These are phyloP conservation scores for Geranium rotundifolium DNA, from an alignment of 345 rosid species.

Conservation along the genomic window DNA sequence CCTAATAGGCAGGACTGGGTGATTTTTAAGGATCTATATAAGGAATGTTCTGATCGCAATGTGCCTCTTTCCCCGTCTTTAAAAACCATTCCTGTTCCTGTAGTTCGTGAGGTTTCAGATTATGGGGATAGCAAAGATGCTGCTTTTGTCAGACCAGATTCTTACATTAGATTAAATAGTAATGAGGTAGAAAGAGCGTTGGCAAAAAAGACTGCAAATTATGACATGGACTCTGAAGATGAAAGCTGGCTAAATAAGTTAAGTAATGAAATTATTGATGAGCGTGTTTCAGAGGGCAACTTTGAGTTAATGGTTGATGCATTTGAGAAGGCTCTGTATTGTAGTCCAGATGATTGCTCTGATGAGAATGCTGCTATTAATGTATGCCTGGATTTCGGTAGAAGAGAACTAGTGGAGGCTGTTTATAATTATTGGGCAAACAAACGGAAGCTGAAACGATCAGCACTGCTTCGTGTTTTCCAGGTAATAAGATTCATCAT, in stretches of 20 bases:
- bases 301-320: conserved; percentile 89
- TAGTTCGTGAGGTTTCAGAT: conserved; percentile 50
- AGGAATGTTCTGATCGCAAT: conserved; percentile 72
- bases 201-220: conserved; percentile 45
- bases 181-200: conserved; percentile 82
- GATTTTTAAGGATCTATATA: conserved; percentile 71
- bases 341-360: conserved; percentile 38
- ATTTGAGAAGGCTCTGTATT: conserved; percentile 62
- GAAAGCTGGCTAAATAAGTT: conserved; percentile 68
- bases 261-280: conserved; percentile 25
- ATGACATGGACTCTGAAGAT: conserved; percentile 95
- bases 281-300: conserved; percentile 39
- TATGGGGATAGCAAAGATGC: conserved; percentile 22
- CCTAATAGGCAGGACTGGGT: conserved; percentile 58
- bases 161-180: conserved; percentile 39
- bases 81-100: conserved; percentile 79
- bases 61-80: conserved; percentile 18
- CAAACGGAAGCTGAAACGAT: conserved; percentile 58
- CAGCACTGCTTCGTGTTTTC: conserved; percentile 57
- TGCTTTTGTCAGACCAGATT: conserved; percentile 42
- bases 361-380: conserved; percentile 41
- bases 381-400: conserved; percentile 37
- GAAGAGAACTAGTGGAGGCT: conserved; percentile 54
- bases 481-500: conserved; percentile 42
- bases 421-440: conserved; percentile 65